These are phyloP conservation scores for Penicillium sp. DNA, from an alignment of 2,329 filamentous ascomycete species.

Conservation along the genomic window DNA sequence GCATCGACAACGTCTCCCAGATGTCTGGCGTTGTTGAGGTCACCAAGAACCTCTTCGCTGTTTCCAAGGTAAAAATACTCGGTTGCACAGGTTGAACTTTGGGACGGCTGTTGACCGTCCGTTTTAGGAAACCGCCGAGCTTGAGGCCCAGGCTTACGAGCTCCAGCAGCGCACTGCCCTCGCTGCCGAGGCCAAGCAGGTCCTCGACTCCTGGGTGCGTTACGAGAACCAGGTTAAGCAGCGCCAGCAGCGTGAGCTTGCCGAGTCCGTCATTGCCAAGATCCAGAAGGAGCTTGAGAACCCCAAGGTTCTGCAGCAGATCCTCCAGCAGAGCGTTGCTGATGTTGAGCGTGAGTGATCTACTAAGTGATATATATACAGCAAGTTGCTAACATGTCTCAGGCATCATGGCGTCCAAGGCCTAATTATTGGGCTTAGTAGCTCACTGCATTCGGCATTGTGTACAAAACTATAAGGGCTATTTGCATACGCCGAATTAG, in stretches of 20 bases:
- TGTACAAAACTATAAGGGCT: constrained; percentile 43
- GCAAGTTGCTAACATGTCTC: constrained; percentile 15
- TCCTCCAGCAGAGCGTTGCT: constrained; percentile 91
- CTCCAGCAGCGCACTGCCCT: constrained; percentile 94
- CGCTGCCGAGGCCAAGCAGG: constrained; percentile 86
- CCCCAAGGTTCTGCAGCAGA: constrained; percentile 95
- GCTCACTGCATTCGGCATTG: constrained; percentile 35
- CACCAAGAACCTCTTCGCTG: constrained; percentile 94
- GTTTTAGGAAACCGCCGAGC: constrained; percentile 84
- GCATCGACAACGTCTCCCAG: constrained; percentile 93
- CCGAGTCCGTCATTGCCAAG: constrained; percentile 90
- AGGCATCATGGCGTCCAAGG: constrained; percentile 44
- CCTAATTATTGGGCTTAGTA: constrained; percentile 38
- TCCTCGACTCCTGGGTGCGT: constrained; percentile 97
- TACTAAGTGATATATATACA: not conserved
- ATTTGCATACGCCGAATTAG: constrained; percentile 39
- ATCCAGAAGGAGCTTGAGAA: constrained; percentile 98
- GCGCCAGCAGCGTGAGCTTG: constrained; percentile 95
- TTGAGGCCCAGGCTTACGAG: constrained; percentile 95
- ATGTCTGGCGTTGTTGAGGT: constrained; percentile 91
- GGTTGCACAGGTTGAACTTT: not conserved
- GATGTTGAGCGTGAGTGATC: constrained; percentile 86
- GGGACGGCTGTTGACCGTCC: constrained; percentile 5
- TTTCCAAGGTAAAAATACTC: constrained; percentile 75
- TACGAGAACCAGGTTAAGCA: constrained; percentile 99